Evolutionary conservation across 805 yeast species (phyloP).

Genomic region (Suhomyces xylopsoci): DNA sequence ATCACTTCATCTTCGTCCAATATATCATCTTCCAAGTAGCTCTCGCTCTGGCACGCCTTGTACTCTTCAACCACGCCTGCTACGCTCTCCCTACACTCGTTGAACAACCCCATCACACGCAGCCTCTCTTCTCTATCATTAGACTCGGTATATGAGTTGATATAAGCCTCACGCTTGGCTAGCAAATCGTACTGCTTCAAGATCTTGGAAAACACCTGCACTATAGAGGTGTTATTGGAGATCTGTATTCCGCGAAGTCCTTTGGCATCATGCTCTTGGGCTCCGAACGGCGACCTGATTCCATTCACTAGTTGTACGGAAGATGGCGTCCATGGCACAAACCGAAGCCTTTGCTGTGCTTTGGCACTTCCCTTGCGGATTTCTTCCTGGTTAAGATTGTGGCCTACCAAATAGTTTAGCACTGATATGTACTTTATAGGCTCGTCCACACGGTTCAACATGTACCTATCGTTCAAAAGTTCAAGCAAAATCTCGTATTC

Average conservation of each 20-base stretch:
- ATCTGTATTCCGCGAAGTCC: conserved; percentile 73
- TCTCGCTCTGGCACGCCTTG: conserved; percentile 35
- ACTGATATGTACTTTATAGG: conserved; percentile 60
- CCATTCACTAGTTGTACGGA: conserved; percentile 78
- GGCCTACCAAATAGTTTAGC: conserved; percentile 65
- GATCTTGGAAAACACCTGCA: conserved; percentile 61
- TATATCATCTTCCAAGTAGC: conserved; percentile 46
- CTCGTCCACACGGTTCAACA: conserved; percentile 56
- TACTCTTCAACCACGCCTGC: conserved; percentile 48
- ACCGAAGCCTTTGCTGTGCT: conserved; percentile 64
- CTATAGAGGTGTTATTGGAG: conserved; percentile 76
- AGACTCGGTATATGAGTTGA: conserved; percentile 64
- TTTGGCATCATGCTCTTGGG: not conserved
- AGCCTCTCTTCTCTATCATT: conserved; percentile 41
- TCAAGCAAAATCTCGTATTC: conserved; percentile 86
- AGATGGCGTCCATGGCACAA: conserved; percentile 84
- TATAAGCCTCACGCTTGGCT: conserved; percentile 76
- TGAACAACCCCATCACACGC: conserved; percentile 47
- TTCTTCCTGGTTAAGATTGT: conserved; percentile 62
- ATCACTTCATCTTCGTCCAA: conserved; percentile 32
- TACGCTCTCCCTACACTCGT: conserved; percentile 48
- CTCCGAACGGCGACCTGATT: conserved; percentile 61
- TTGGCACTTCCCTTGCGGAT: conserved; percentile 63
- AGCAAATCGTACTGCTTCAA: conserved; percentile 77
- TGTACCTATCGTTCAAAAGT: conserved; percentile 69